These are phyloP conservation scores for Typha latifolia DNA, from an alignment of 176 grass and related monocot genomes.

Conservation along the genomic window DNA sequence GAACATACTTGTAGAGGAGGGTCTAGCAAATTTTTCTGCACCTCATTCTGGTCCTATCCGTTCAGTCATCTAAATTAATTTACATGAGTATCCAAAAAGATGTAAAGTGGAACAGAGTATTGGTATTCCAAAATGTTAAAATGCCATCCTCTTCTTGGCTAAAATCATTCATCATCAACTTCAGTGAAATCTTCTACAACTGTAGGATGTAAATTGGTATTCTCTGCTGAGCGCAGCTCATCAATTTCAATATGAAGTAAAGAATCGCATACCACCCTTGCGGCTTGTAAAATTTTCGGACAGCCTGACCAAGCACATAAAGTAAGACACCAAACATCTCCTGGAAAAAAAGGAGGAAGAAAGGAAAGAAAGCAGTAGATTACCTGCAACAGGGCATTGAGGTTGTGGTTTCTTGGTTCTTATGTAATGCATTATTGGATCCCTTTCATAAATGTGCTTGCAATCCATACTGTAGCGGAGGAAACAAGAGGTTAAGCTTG, in stretches of 20 bases:
- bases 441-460: conserved; percentile 77
- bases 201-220: conserved; percentile 14
- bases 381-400: conserved; percentile 75
- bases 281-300: conserved; percentile 35
- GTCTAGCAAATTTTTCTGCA: too few relatives aligned
- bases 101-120: too few relatives aligned
- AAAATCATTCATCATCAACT: conserved; percentile 32
- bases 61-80: too few relatives aligned
- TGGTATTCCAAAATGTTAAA: neutral
- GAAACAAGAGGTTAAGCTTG: conserved; percentile 10
- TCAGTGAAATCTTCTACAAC: conserved; percentile 65
- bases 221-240: conserved; percentile 37
- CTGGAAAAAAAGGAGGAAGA: conserved; percentile 2
- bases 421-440: conserved; percentile 53
- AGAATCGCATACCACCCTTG: conserved; percentile 47
- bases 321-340: neutral
- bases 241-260: conserved; percentile 68
- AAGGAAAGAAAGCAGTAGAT: neutral
- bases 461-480: conserved; percentile 49
- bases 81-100: too few relatives aligned
- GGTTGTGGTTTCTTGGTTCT: conserved; percentile 26
- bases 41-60: too few relatives aligned
- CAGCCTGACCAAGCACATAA: conserved; percentile 39
- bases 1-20: too few relatives aligned
- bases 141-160: neutral